Percentiles rank a stretch among this genome's conserved stretches.
These are phyloP conservation scores for Barnettozyma populi DNA, from an alignment of 805 yeast species.

Conservation along the genomic window DNA sequence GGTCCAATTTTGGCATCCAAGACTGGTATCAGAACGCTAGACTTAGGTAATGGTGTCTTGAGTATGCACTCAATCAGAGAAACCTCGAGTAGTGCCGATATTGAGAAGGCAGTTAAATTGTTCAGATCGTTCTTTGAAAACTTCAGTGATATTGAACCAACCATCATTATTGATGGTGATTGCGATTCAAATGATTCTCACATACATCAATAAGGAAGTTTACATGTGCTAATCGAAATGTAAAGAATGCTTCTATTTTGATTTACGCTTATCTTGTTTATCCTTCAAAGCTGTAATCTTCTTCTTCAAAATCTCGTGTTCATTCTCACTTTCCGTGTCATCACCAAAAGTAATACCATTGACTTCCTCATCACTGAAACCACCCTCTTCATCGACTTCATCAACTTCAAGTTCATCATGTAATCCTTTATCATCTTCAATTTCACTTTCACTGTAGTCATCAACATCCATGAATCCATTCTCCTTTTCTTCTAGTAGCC, in stretches of 20 bases:
- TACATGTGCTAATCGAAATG: not conserved
- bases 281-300: conserved; percentile 21
- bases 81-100: conserved; percentile 78
- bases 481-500: conserved; percentile 29
- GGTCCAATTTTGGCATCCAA: conserved; percentile 91
- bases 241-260: conserved; percentile 5
- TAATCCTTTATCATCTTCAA: conserved; percentile 27
- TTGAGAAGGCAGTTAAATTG: conserved; percentile 54
- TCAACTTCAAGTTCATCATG: conserved; percentile 26
- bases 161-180: conserved; percentile 37
- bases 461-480: conserved; percentile 23
- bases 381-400: conserved; percentile 27
- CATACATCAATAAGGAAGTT: not conserved
- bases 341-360: conserved; percentile 16
- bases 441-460: conserved; percentile 24
- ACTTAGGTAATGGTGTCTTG: conserved; percentile 86
- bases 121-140: conserved; percentile 58
- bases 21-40: conserved; percentile 81
- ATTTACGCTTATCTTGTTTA: conserved; percentile 20
- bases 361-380: conserved; percentile 29
- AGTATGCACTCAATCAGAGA: conserved; percentile 94
- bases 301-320: conserved; percentile 19
- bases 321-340: conserved; percentile 15
- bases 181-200: conserved; percentile 8
- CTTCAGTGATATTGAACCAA: conserved; percentile 36